Evolutionary conservation across 1,284 basidiomycete species (phyloP), one percentile per base, ranked within the genome.

Genomic region (Ustilago curta): DNA sequence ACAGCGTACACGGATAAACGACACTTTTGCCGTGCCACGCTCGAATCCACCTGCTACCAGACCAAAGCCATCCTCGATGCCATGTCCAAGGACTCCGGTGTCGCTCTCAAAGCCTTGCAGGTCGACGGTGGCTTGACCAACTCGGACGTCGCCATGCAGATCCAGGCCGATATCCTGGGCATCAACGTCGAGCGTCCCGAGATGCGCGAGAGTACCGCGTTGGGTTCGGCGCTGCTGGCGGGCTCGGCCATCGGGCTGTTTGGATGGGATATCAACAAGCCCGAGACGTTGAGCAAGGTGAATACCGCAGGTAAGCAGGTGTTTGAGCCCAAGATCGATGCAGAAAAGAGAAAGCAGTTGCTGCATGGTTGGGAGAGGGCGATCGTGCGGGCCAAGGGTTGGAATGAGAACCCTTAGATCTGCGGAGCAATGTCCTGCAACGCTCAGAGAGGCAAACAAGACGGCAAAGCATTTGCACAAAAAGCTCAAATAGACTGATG

Each of bases 181-280:
- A 95, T 97, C 86, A 90, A 90, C 23, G 93, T 99, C 62, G 88
- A 95, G 70, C 88, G 96, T 58, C 95, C 96, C 16, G 91, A 94
- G 82, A 99, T 99, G 96, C 88, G 95, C 84, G 96, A 99, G 92
- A 95, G 93, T 9, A 99, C 96, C 7, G 96, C 97, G 6, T 88
- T 99, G 42, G 96, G 96, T n/a, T 94, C 94, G 9, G 97, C 97
- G 19, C 87, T 99, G 43, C 89, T 97, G n/a, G 96, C 97, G 16
- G 97, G 93, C 16, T 90, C 92, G 43, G 95, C 96, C 0, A 89
- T 98, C 35, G 88, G 89, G 6, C 87, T 98, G 29, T 96, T 93
- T 80, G 96, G 95, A n/a, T 99, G 96, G 97, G 91, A 98, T 85
- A 86, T 98, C 60, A 88, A 87, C 68, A 89, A 90, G 58, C 95